phyloP scores from a whole-genome alignment of 2,329 filamentous ascomycete genomes.

The Claviceps paspali region DNA sequence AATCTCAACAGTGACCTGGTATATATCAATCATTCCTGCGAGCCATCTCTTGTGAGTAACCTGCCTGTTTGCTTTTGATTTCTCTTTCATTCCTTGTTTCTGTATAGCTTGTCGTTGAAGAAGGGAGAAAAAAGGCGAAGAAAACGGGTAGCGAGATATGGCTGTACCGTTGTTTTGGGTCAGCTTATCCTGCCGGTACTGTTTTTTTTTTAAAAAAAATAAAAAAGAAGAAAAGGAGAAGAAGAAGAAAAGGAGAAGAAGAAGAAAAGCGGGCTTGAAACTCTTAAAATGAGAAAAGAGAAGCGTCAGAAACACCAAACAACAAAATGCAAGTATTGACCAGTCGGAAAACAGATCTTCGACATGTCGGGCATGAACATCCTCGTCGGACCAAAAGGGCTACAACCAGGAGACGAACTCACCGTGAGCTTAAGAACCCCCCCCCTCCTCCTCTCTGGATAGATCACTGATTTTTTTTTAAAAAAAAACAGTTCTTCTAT shows the following conservation, averaged over 20 bases:
- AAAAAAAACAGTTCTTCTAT: conserved; percentile 63
- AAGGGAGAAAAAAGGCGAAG: too few species aligned
- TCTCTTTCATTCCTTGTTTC: too few species aligned
- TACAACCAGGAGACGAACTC: conserved; percentile 40
- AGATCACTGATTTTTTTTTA: too few species aligned
- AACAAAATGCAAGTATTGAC: too few species aligned
- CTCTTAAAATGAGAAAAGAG: too few species aligned
- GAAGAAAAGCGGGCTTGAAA: too few species aligned
- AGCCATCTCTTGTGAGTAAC: conserved; percentile 48
- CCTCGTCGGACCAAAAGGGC: conserved; percentile 40
- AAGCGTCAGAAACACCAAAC: too few species aligned
- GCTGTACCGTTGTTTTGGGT: too few species aligned
- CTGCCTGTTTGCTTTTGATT: neutral
- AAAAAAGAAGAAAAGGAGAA: neutral
- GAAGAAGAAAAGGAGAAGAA: neutral
- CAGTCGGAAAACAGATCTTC: conserved; percentile 43
- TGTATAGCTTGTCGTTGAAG: too few species aligned
- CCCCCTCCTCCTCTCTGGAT: too few species aligned
- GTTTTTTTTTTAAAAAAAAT: neutral
- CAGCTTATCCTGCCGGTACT: too few species aligned
- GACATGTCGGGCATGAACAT: conserved; percentile 42
- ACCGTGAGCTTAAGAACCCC: conserved; percentile 24
- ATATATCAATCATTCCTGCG: conserved; percentile 55
- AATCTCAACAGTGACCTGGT: conserved; percentile 50
- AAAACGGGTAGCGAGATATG: too few species aligned